These are phyloP conservation scores for Bothriochloa decipiens DNA, from an alignment of 176 grass and related monocot genomes.

Conservation along the genomic window DNA sequence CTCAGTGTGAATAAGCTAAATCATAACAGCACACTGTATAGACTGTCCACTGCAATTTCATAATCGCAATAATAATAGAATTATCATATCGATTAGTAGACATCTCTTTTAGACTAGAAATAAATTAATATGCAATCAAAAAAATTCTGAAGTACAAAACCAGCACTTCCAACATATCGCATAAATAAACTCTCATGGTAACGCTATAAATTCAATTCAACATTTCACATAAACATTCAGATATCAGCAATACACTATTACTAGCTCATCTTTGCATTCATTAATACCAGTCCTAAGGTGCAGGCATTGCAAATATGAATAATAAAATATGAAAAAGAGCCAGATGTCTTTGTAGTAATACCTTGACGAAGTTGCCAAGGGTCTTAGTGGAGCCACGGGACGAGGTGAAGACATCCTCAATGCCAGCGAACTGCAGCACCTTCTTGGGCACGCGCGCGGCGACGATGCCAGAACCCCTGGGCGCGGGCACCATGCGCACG, in stretches of 20 bases:
- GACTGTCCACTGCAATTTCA: neutral
- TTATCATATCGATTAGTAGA: neutral
- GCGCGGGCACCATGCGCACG: slow-evolving; percentile 83
- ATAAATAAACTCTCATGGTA: too few relatives aligned
- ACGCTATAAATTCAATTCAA: neutral
- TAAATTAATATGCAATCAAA: neutral
- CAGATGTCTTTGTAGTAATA: slow-evolving; percentile 12
- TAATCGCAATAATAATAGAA: too few relatives aligned
- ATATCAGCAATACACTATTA: neutral
- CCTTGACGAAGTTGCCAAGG: slow-evolving; percentile 96
- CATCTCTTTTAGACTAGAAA: neutral
- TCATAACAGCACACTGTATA: too few relatives aligned
- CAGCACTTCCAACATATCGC: too few relatives aligned
- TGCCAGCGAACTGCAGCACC: slow-evolving; percentile 87
- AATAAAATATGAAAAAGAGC: neutral
- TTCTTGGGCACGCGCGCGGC: slow-evolving; percentile 84
- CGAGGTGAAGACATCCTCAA: slow-evolving; percentile 86
- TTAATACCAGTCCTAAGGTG: neutral
- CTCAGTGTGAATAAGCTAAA: too few relatives aligned
- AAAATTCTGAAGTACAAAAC: neutral
- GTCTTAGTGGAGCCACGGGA: slow-evolving; percentile 94
- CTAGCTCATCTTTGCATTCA: neutral
- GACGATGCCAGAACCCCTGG: slow-evolving; percentile 76
- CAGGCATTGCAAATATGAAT: neutral
- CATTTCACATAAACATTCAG: neutral